These are phyloP conservation scores for Kwoniella bestiolae DNA, from an alignment of 768 basidiomycete species.

Conservation along the genomic window DNA sequence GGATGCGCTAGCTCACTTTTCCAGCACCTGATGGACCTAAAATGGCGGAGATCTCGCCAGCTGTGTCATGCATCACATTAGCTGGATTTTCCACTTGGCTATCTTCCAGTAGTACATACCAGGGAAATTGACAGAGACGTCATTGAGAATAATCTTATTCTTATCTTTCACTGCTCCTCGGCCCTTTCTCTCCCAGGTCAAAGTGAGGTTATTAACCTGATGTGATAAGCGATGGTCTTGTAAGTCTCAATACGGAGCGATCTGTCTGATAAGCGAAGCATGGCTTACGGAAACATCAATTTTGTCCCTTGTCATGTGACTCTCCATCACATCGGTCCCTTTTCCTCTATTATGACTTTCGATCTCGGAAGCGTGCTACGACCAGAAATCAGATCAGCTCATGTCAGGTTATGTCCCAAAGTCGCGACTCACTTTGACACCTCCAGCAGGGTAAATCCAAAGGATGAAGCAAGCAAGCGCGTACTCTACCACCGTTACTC, in stretches of 20 bases:
- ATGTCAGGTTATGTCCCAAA: neutral
- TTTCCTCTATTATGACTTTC: constrained; percentile 47
- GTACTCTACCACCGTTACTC: constrained; percentile 53
- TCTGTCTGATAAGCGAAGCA: constrained; percentile 11
- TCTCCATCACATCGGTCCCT: constrained; percentile 42
- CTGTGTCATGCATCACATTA: constrained; percentile 3
- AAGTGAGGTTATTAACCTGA: constrained; percentile 34
- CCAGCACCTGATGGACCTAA: constrained; percentile 38
- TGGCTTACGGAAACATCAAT: constrained; percentile 55
- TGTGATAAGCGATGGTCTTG: neutral
- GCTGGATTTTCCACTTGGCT: neutral
- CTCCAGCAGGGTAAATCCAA: constrained; percentile 55
- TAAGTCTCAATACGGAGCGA: neutral
- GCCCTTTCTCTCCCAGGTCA: constrained; percentile 37
- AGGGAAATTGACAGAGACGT: constrained; percentile 55
- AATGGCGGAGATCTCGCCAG: constrained; percentile 58
- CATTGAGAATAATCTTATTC: constrained; percentile 55
- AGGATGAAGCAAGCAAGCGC: constrained; percentile 55
- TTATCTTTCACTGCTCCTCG: constrained; percentile 25
- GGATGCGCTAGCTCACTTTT: constrained; percentile 8
- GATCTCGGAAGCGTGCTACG: constrained; percentile 50
- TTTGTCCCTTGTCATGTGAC: constrained; percentile 48
- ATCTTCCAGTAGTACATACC: constrained; percentile 26
- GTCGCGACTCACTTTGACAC: constrained; percentile 40
- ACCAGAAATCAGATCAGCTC: neutral